Base-by-base conservation (phyloP, 1,284 basidiomycete species). In the Malassezia furfur region DNA sequence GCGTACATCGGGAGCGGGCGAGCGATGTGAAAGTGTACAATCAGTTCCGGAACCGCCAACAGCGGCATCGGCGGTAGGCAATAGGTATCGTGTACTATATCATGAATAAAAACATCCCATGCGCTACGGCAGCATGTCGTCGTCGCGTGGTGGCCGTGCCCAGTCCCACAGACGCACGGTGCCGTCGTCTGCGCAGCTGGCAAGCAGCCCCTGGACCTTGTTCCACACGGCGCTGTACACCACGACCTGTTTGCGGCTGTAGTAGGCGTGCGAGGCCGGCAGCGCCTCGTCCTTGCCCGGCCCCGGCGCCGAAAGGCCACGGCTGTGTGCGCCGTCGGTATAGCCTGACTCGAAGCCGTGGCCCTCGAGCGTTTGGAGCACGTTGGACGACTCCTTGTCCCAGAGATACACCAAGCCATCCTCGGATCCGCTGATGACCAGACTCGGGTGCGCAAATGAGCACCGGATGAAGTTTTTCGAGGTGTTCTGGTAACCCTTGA, bases 401-500 rank as follows among this genome's bases (percentile, higher is more conserved):
- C 68, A 75, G 61, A 75, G 63, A 52, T 74, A 74, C 49, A 75
- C 63, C 34, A 64, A 39, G 2, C 72, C 72, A 48, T 75, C 78
- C 54, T 80, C 78, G 2, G 75, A 77, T 0, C 79, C 79, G 28
- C 75, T 72, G 2, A 78, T 70, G 30, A 80, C 64, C 46, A 79
- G 65, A 11, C 70, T 72, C 12, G 76, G 69, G 36, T 75, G 70
- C 0, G 76, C 76, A 57, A 80, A 80, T 15, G 68, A 63, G 28
- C 73, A 73, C 7, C 78, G 71, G 44, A 80, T 76, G 37, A 79
- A 76, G 68, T 79, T 79, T 60, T 79, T 78, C 21, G 77, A 77
- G 10, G 78, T 79, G 60, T 80, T 80, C 60, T 78, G 78, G 55
- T 79, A 77, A 0, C 78, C 77, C 25, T 76, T 78, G 65, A 79